phyloP scores from a whole-genome alignment of 1,284 basidiomycete species.

The Stygiomarasmius scandens region DNA sequence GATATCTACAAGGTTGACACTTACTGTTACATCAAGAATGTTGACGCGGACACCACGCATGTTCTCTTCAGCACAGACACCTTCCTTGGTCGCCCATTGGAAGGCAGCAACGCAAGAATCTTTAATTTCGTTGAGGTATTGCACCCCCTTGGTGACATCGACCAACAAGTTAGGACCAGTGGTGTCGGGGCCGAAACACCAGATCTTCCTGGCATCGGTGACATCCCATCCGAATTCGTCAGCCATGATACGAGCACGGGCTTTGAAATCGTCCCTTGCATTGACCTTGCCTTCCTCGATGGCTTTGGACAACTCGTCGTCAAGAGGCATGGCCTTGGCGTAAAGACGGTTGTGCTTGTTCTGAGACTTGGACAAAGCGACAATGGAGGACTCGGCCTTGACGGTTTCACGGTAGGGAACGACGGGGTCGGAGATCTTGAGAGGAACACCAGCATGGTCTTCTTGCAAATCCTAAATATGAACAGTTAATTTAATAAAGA shows the following conservation, averaged over 20 bases:
- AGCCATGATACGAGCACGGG: constrained; percentile 92
- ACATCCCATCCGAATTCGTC: constrained; percentile 99
- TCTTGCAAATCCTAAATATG: constrained; percentile 89
- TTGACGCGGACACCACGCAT: constrained; percentile 99
- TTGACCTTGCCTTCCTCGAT: constrained; percentile 90
- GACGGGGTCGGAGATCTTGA: constrained; percentile 99
- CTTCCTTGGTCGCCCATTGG: constrained; percentile 99
- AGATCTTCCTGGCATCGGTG: constrained; percentile 99
- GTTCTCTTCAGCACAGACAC: constrained; percentile 95
- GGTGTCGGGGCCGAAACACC: constrained; percentile 99
- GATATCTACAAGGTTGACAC: constrained; percentile 30
- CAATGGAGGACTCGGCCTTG: constrained; percentile 93
- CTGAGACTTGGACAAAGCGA: constrained; percentile 98
- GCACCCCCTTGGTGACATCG: constrained; percentile 99
- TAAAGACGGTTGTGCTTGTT: constrained; percentile 99
- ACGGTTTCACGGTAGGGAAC: constrained; percentile 99
- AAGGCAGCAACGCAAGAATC: constrained; percentile 99
- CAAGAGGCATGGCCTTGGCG: constrained; percentile 90
- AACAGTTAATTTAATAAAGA: no score
- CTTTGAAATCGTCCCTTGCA: constrained; percentile 97
- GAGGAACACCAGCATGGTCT: constrained; percentile 98
- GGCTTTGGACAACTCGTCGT: constrained; percentile 92
- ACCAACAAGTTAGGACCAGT: constrained; percentile 97
- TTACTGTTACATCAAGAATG: constrained; percentile 92
- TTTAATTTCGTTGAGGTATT: constrained; percentile 99